A percentile compares a stretch with the other conserved stretches of the same genome.
Conservation (phyloP, 257 asterid genomes). For the Avicennia marina region DNA sequence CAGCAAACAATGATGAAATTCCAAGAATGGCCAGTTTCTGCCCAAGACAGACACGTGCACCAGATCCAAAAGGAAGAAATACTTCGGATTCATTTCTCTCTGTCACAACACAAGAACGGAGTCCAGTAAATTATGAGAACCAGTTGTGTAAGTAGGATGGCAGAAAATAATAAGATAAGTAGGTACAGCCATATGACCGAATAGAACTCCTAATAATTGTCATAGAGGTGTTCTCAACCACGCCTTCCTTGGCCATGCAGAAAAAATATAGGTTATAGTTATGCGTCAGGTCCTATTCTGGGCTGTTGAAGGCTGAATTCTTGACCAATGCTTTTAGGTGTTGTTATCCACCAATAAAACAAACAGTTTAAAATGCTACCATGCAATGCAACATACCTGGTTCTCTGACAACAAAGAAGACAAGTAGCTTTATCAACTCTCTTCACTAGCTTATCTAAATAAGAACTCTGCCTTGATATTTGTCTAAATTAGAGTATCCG, state of each 20-base stretch:
- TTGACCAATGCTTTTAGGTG: background rate
- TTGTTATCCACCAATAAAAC: background rate
- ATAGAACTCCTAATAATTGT: background rate
- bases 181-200: background rate
- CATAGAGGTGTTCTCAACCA: background rate
- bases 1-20: conserved; percentile 36
- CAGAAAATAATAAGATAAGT: background rate
- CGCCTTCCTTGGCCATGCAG: background rate
- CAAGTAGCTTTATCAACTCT: background rate
- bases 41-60: conserved; percentile 44
- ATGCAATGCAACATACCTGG: background rate
- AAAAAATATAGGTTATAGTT: background rate
- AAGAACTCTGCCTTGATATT: background rate
- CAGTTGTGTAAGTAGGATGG: conserved; percentile 2
- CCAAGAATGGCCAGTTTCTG: conserved; percentile 29
- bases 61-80: conserved; percentile 43
- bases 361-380: background rate
- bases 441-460: background rate
- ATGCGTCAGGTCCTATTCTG: background rate
- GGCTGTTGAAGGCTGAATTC: background rate
- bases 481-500: no score
- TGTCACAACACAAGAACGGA: conserved; percentile 7
- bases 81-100: conserved; percentile 24
- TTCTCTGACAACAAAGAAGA: background rate
- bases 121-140: conserved; percentile 13